A percentile compares a stretch with the other conserved stretches of the same genome.
Evolutionary conservation across 495 filamentous ascomycete genomes (phyloP).

Genomic region (Aspergillus cristatus): DNA sequence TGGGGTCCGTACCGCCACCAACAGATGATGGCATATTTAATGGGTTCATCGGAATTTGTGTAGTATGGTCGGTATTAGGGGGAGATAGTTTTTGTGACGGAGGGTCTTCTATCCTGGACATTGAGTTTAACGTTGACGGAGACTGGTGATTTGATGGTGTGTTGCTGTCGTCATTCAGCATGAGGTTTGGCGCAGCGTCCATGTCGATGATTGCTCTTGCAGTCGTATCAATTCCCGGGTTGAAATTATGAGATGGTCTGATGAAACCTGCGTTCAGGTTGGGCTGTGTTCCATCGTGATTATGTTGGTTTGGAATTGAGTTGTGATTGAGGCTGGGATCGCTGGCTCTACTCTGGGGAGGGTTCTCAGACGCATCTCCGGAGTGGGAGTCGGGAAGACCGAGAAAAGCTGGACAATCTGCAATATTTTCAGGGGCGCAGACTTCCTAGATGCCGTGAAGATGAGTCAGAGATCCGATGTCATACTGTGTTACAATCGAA

Average conservation of each 20-base stretch:
- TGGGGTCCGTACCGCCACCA: not conserved
- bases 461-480: too few relatives aligned
- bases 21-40: slow-evolving; percentile 9
- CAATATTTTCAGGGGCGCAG: slow-evolving; percentile 5
- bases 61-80: slow-evolving; percentile 18
- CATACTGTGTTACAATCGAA: too few relatives aligned
- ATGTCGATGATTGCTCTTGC: slow-evolving; percentile 13
- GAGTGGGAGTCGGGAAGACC: too few relatives aligned
- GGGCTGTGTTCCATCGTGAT: not conserved
- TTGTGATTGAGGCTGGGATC: too few relatives aligned
- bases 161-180: slow-evolving; percentile 17
- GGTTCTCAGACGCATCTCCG: too few relatives aligned
- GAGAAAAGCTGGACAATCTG: slow-evolving; percentile 1
- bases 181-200: slow-evolving; percentile 22
- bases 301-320: slow-evolving; percentile 24
- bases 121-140: too few relatives aligned
- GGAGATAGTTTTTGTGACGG: not conserved
- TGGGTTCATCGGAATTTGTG: slow-evolving; percentile 13
- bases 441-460: too few relatives aligned
- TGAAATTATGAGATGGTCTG: not conserved
- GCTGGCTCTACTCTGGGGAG: too few relatives aligned
- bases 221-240: slow-evolving; percentile 3
- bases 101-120: too few relatives aligned
- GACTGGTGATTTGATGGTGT: slow-evolving; percentile 27
- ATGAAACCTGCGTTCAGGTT: too few relatives aligned